phyloP scores from a whole-genome alignment of 2,329 filamentous ascomycete genomes.

The Stagonosporopsis cucurbitacearum region DNA sequence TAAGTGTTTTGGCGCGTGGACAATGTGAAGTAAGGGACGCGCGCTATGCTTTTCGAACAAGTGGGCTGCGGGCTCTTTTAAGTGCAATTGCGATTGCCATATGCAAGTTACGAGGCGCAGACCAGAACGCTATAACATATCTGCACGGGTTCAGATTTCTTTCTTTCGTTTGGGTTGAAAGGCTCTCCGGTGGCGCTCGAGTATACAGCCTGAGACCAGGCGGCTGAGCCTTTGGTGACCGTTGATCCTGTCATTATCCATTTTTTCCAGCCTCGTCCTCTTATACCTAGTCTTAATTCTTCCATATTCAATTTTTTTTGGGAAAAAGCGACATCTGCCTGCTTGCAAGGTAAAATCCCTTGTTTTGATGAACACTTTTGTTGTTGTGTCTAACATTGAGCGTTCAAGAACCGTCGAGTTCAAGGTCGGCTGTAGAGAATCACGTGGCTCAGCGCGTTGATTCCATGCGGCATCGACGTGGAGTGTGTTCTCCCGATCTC shows the following conservation, averaged over 20 bases:
- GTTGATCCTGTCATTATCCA: neutral
- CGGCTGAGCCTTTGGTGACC: neutral
- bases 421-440: too few relatives aligned
- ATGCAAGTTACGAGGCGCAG: neutral
- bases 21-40: neutral
- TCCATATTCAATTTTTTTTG: neutral
- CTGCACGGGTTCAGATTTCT: neutral
- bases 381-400: too few relatives aligned
- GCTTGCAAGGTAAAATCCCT: neutral
- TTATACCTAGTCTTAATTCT: neutral
- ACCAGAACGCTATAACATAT: neutral
- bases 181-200: neutral
- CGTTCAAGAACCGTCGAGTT: too few relatives aligned
- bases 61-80: neutral
- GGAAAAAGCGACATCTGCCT: neutral
- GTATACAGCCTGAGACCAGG: neutral
- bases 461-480: neutral
- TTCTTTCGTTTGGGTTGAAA: neutral
- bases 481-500: neutral
- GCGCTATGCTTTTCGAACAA: neutral
- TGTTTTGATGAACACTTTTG: too few relatives aligned
- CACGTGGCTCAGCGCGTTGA: too few relatives aligned
- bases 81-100: neutral
- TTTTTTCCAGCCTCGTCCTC: neutral
- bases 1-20: neutral